These are phyloP conservation scores for Pistacia vera DNA, from an alignment of 345 rosid species.

Conservation along the genomic window DNA sequence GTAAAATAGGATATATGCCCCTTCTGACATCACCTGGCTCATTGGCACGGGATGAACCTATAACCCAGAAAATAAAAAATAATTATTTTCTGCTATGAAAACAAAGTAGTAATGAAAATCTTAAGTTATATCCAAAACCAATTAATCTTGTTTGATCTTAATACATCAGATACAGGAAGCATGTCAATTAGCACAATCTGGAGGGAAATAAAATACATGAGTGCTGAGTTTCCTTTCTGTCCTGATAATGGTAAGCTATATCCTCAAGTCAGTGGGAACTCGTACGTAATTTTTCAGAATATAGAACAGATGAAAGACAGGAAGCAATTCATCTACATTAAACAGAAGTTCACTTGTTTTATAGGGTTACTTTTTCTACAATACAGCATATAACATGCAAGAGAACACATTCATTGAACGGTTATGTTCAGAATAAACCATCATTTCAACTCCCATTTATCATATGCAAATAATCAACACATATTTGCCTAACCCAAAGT, in stretches of 20 bases:
- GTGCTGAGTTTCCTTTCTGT: neutral
- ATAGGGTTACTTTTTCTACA: neutral
- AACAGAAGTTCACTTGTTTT: no score
- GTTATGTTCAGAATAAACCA: neutral
- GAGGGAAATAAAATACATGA: neutral
- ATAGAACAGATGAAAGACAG: neutral
- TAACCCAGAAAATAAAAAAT: neutral
- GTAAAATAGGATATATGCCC: constrained; percentile 88
- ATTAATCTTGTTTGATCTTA: neutral
- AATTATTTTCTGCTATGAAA: no score
- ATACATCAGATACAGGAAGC: neutral
- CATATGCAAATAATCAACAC: neutral
- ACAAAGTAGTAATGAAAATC: neutral
- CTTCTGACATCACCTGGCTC: constrained; percentile 93
- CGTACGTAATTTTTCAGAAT: neutral
- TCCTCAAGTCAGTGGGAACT: neutral
- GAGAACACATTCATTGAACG: neutral
- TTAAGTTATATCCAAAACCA: neutral
- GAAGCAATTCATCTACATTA: neutral
- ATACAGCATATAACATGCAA: neutral
- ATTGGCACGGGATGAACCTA: constrained; percentile 74
- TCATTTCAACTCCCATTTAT: neutral
- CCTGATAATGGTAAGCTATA: neutral
- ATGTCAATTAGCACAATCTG: neutral
- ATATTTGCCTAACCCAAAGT: neutral